These are phyloP conservation scores for Aureobasidium sp. DNA, from an alignment of 2,329 filamentous ascomycete species.

Conservation along the genomic window DNA sequence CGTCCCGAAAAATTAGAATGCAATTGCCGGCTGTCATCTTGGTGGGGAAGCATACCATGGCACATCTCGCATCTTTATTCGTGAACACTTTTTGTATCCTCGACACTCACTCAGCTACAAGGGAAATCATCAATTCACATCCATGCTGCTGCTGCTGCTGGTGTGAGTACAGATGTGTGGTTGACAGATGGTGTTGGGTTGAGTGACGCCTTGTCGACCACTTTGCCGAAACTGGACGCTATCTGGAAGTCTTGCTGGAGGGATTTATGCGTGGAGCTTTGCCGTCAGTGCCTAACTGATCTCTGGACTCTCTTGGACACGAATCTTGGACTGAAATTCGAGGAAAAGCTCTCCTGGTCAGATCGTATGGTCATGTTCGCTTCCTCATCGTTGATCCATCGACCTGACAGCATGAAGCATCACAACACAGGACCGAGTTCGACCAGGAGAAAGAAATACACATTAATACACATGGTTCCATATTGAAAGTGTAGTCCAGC, in stretches of 20 bases:
- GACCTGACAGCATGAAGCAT: neutral
- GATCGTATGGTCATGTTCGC: neutral
- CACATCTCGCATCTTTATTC: neutral
- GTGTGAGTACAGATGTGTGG: neutral
- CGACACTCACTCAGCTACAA: neutral
- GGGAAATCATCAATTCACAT: neutral
- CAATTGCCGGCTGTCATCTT: constrained; percentile 8
- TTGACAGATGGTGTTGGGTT: neutral
- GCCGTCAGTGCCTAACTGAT: no score
- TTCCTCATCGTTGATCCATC: neutral
- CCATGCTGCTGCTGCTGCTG: neutral
- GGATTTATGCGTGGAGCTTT: neutral
- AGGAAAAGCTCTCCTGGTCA: no score
- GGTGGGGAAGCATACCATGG: neutral
- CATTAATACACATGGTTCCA: neutral
- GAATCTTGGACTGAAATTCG: no score
- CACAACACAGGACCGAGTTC: neutral
- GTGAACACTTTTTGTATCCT: neutral
- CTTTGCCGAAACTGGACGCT: neutral
- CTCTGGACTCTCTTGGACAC: no score
- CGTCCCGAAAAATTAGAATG: neutral
- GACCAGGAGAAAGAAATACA: neutral
- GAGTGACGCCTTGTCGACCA: no score
- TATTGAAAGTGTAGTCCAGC: no score
- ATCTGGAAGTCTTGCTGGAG: neutral